Base-by-base conservation (phyloP, 164 flowering plant species). In the Magnolia kwangsiensis region DNA sequence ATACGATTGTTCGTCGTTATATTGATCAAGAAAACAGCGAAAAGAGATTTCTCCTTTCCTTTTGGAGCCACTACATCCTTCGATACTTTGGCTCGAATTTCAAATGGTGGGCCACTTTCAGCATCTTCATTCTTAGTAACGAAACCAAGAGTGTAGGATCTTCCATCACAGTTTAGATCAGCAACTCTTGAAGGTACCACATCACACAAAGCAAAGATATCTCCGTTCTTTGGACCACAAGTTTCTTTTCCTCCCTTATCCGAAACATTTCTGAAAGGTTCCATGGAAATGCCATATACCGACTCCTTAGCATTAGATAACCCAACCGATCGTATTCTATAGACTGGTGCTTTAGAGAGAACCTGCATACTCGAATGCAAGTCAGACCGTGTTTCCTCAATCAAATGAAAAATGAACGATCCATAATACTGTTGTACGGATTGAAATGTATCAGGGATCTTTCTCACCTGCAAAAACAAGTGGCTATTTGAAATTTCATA, bases 21-120 rank as follows among this genome's bases (percentile, higher is more conserved):
- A 19, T 64, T 64, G 24, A 18, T 64, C 21, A 64, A 64, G 67
- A n/a, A 64, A n/a, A 64, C 67, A 64, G 67, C 67, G 19, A 64
- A 64, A n/a, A 64, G 21, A 21, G 67, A 21, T 18, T 18, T 18
- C 7, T 19, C 9, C 23, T 64, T 21, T 0, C 27, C 24, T 21
- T 18, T 19, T n/a, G 67, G 21, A 64, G 23, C 24, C 67, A 18
- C 67, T 1, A 64, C 20, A n/a, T 64, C 21, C 6, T 21, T 64
- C 27, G 67, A 64, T 64, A 21, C 20, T 19, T 20, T 64, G 67
- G 27, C 27, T 64, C 19, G 21, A 64, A n/a, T n/a, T 64, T n/a
- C 10, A 37, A 37, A 37, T 37, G 45, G 45, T 37, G 45, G 45
- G 45, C 45, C 45, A 64, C 27, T 19, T 18, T 21, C 67, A n/a